Percentiles rank a stretch among this genome's conserved stretches.
Evolutionary conservation across 2,329 filamentous ascomycete genomes (phyloP).

Genomic region (Aspergillus jensenii): DNA sequence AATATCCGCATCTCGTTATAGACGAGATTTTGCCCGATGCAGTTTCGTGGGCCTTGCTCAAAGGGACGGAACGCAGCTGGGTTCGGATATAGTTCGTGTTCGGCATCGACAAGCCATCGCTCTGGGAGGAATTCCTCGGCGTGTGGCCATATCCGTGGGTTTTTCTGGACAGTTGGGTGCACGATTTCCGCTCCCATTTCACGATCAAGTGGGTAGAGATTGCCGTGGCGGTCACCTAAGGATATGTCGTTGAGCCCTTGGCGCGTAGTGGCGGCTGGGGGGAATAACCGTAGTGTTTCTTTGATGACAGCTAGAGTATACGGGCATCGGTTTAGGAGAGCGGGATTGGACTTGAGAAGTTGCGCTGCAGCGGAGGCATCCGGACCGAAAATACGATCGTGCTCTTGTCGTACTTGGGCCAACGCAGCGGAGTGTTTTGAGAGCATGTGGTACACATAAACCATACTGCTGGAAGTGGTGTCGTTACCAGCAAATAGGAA

Average conservation of each 20-base stretch:
- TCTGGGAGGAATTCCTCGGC: conserved; percentile 10
- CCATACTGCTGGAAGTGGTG: conserved; percentile 4
- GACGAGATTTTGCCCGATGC: conserved; percentile 8
- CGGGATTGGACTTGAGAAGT: not conserved
- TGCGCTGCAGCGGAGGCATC: not conserved
- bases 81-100: not conserved
- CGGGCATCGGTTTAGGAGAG: conserved; percentile 4
- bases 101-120: conserved; percentile 4
- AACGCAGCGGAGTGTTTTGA: conserved; percentile 6
- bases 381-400: conserved; percentile 9
- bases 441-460: conserved; percentile 4
- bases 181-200: not conserved
- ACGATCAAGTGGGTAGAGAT: not conserved
- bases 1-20: conserved; percentile 4
- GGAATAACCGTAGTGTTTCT: conserved; percentile 12
- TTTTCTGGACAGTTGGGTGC: conserved; percentile 3
- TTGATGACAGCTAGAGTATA: conserved; percentile 15
- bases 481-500: conserved; percentile 1
- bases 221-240: not conserved
- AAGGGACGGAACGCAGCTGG: conserved; percentile 13
- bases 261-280: not conserved
- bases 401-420: conserved; percentile 6
- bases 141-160: not conserved
- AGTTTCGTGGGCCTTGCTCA: conserved; percentile 12
- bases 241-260: not conserved